These are phyloP conservation scores for Henckelia pumila DNA, from an alignment of 257 asterid genomes.

Conservation along the genomic window DNA sequence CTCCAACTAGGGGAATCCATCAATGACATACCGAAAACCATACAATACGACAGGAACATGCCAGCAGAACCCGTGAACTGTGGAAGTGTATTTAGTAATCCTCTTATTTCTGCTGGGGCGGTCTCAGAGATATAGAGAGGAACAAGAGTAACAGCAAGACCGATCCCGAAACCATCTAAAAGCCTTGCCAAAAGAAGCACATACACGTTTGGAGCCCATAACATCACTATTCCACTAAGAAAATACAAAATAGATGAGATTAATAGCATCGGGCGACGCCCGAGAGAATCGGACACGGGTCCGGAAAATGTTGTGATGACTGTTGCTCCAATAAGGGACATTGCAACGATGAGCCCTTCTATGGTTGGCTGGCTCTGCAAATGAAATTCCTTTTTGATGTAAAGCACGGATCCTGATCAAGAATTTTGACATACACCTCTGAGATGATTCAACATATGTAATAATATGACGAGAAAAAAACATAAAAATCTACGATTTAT, in stretches of 20 bases:
- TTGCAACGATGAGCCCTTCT: slow-evolving; percentile 92
- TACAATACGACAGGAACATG: slow-evolving; percentile 83
- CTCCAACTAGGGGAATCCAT: slow-evolving; percentile 80
- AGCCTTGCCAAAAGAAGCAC: slow-evolving; percentile 81
- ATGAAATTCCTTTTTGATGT: slow-evolving; percentile 80
- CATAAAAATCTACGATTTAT: background rate
- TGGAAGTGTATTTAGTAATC: slow-evolving; percentile 75
- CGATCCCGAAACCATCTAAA: slow-evolving; percentile 89
- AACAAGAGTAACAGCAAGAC: slow-evolving; percentile 87
- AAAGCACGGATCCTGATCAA: slow-evolving; percentile 78
- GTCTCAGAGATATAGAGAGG: slow-evolving; percentile 96
- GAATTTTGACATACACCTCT: background rate
- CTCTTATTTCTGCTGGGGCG: slow-evolving; percentile 90
- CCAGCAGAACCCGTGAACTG: slow-evolving; percentile 90
- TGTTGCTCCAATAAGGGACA: slow-evolving; percentile 90
- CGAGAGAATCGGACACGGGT: slow-evolving; percentile 69
- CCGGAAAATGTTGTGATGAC: slow-evolving; percentile 86
- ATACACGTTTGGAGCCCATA: slow-evolving; percentile 91
- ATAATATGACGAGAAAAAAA: background rate
- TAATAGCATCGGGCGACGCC: slow-evolving; percentile 94
- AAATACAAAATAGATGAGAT: slow-evolving; percentile 75
- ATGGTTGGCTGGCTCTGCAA: slow-evolving; percentile 72
- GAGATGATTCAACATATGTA: slow-evolving; percentile 22
- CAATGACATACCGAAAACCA: slow-evolving; percentile 91
- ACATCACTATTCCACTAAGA: slow-evolving; percentile 78